A percentile compares a stretch with the other conserved stretches of the same genome.
Conservation (phyloP, 495 filamentous ascomycete genomes). For the Penicillium bialowiezense region DNA sequence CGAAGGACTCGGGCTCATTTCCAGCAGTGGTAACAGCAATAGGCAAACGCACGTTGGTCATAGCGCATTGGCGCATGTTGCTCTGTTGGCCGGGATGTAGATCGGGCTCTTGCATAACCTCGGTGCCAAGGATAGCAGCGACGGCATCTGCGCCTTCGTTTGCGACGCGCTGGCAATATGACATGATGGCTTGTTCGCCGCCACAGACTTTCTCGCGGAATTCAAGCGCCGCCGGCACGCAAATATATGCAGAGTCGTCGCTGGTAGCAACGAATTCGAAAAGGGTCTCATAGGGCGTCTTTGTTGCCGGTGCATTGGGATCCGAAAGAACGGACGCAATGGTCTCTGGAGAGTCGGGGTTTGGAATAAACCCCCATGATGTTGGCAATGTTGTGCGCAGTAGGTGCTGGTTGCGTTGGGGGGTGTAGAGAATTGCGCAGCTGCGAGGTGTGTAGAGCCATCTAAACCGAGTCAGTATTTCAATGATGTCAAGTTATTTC, state of each 20-base stretch:
- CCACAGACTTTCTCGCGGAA: conserved; percentile 69
- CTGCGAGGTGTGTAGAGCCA: conserved; percentile 86
- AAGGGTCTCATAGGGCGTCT: conserved; percentile 60
- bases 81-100: conserved; percentile 48
- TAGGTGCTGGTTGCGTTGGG: conserved; percentile 65
- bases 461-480: conserved; percentile 27
- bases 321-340: conserved; percentile 43
- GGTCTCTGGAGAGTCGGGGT: conserved; percentile 24
- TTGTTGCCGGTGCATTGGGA: conserved; percentile 35
- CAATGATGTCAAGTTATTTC: background rate
- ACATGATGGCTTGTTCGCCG: conserved; percentile 66
- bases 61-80: conserved; percentile 45
- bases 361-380: conserved; percentile 53
- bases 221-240: conserved; percentile 64
- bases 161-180: conserved; percentile 57
- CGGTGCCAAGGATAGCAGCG: conserved; percentile 63
- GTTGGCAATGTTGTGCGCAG: conserved; percentile 76
- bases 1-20: background rate
- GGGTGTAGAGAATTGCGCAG: conserved; percentile 78
- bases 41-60: conserved; percentile 76
- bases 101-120: conserved; percentile 53
- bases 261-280: conserved; percentile 79
- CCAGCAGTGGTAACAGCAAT: conserved; percentile 37
- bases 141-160: conserved; percentile 55
- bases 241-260: conserved; percentile 69